Evolutionary conservation across 441 rosid genomes (phyloP).

Genomic region (Erysimum pusillum): DNA sequence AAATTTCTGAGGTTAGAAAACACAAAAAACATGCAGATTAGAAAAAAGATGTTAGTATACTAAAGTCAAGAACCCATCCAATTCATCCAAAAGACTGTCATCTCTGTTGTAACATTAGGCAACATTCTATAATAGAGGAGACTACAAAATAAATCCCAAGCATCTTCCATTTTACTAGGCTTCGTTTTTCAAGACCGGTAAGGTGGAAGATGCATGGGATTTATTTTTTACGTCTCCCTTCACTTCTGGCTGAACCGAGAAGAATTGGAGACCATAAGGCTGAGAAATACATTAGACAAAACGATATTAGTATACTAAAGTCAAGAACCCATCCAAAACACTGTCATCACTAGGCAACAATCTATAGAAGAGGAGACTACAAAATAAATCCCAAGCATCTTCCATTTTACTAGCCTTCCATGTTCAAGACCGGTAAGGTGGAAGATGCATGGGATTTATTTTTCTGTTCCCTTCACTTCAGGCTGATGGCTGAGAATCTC

Average conservation of each 20-base stretch:
- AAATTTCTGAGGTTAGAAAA: too few species aligned
- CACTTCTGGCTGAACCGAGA: not conserved
- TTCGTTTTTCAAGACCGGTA: constrained; percentile 19
- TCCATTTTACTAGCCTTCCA: constrained; percentile 35
- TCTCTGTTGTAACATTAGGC: not conserved
- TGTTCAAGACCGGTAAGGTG: constrained; percentile 28
- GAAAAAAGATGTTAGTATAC: too few species aligned
- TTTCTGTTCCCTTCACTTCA: not conserved
- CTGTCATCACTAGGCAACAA: not conserved
- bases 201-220: constrained; percentile 37
- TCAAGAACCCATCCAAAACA: too few species aligned
- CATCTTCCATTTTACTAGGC: constrained; percentile 39
- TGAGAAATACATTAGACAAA: not conserved
- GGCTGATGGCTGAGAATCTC: too few species aligned
- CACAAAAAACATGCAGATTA: too few species aligned
- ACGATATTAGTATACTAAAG: too few species aligned
- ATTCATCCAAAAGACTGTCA: too few species aligned
- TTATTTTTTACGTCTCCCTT: not conserved
- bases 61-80: too few species aligned
- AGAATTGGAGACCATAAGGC: not conserved
- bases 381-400: constrained; percentile 36
- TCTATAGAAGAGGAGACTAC: constrained; percentile 7
- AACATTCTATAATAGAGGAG: constrained; percentile 9
- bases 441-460: constrained; percentile 37
- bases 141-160: constrained; percentile 34